Conservation (phyloP, 140 eudicot genomes). For the Stevia rebaudiana region DNA sequence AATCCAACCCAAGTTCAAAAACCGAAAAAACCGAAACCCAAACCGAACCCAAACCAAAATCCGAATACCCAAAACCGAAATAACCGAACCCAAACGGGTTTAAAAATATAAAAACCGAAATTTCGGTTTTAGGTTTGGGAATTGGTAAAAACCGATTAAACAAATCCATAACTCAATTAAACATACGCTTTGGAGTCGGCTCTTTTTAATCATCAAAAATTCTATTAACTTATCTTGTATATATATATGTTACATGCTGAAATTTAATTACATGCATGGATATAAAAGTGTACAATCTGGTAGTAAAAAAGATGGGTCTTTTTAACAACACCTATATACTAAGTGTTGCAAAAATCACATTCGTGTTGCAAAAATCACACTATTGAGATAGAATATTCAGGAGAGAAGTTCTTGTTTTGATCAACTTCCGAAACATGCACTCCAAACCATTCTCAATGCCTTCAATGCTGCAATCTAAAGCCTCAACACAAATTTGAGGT, state of each 20-base stretch:
- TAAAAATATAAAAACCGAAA: no score
- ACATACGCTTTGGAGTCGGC: not conserved
- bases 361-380: not conserved
- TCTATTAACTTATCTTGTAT: not conserved
- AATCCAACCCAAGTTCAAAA: no score
- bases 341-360: conserved; percentile 2
- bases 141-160: no score
- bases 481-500: conserved; percentile 24
- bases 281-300: conserved; percentile 15
- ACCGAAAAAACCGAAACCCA: no score
- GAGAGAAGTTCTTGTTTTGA: conserved; percentile 47
- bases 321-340: not conserved
- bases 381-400: conserved; percentile 42
- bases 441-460: conserved; percentile 47
- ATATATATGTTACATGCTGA: conserved; percentile 1
- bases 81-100: no score
- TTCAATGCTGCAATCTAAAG: conserved; percentile 36
- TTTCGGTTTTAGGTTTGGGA: no score
- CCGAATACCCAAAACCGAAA: no score
- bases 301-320: not conserved
- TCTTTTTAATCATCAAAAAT: not conserved
- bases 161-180: no score
- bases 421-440: conserved; percentile 41
- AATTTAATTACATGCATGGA: not conserved
- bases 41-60: no score